Percentiles rank a stretch among this genome's conserved stretches.
Conservation (phyloP, 495 filamentous ascomycete species). For the Penicillium canescens region DNA sequence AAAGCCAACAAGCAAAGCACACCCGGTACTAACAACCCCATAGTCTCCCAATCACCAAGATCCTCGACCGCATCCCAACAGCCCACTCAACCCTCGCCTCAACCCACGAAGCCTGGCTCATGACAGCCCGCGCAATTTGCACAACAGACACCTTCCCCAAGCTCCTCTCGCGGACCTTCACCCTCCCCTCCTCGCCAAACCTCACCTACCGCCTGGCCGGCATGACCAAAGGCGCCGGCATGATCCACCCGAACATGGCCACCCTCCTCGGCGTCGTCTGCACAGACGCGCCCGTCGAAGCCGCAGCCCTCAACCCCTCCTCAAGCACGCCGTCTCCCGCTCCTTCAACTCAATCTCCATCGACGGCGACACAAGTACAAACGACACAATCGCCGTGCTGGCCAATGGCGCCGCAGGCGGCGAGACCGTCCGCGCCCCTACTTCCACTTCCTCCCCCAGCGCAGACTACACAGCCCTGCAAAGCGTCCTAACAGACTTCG, state of each 20-base stretch:
- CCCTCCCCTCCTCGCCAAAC: slow-evolving; percentile 74
- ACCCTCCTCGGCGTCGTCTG: slow-evolving; percentile 92
- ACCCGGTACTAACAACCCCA: neutral
- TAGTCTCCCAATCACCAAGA: slow-evolving; percentile 88
- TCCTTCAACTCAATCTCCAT: slow-evolving; percentile 98
- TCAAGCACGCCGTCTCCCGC: slow-evolving; percentile 73
- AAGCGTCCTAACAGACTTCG: slow-evolving; percentile 69
- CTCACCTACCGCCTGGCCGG: slow-evolving; percentile 81
- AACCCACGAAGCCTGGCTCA: slow-evolving; percentile 83
- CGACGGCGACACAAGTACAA: slow-evolving; percentile 95
- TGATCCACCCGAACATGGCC: slow-evolving; percentile 99
- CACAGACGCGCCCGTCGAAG: slow-evolving; percentile 83
- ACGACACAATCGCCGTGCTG: slow-evolving; percentile 91
- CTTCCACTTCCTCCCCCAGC: slow-evolving; percentile 53
- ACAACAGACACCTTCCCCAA: slow-evolving; percentile 99
- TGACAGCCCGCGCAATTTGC: slow-evolving; percentile 88
- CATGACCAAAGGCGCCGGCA: slow-evolving; percentile 97
- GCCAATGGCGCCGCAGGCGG: slow-evolving; percentile 94
- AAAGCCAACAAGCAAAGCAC: neutral
- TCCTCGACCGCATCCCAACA: slow-evolving; percentile 75
- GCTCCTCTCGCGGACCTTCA: slow-evolving; percentile 81
- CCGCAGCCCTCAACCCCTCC: slow-evolving; percentile 65
- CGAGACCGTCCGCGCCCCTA: slow-evolving; percentile 33
- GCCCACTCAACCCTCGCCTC: slow-evolving; percentile 68
- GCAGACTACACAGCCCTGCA: slow-evolving; percentile 68